These are phyloP conservation scores for Elaeis oleifera DNA, from an alignment of 202 grass and related monocot species.

Conservation along the genomic window DNA sequence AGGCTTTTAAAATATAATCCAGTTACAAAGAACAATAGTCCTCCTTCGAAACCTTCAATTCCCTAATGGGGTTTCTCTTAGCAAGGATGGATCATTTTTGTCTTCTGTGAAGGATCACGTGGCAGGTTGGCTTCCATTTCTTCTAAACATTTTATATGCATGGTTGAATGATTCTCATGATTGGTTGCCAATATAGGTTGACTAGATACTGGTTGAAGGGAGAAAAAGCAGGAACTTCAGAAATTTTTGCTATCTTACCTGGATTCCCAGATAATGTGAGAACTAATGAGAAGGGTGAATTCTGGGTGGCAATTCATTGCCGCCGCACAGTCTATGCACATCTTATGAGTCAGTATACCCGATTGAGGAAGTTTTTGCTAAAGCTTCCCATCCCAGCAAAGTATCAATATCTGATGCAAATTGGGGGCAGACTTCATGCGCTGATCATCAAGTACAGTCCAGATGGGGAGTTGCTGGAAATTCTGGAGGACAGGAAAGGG, in stretches of 20 bases:
- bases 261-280: slow-evolving; percentile 89
- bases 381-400: slow-evolving; percentile 71
- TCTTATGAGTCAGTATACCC: slow-evolving; percentile 29
- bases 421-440: slow-evolving; percentile 61
- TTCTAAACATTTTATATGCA: not conserved
- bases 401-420: slow-evolving; percentile 64
- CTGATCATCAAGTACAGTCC: slow-evolving; percentile 68
- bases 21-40: slow-evolving; percentile 69
- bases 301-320: slow-evolving; percentile 86
- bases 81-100: slow-evolving; percentile 77
- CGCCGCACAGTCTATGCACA: slow-evolving; percentile 41
- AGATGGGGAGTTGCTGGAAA: slow-evolving; percentile 47
- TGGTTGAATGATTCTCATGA: no score
- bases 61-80: slow-evolving; percentile 80
- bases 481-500: slow-evolving; percentile 72
- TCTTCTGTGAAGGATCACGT: slow-evolving; percentile 65
- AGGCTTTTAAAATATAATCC: slow-evolving; percentile 73
- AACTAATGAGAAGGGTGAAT: slow-evolving; percentile 78
- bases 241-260: slow-evolving; percentile 55
- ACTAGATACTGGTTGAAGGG: slow-evolving; percentile 87
- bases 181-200: slow-evolving; percentile 34
- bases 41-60: slow-evolving; percentile 74
- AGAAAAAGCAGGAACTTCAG: slow-evolving; percentile 63
- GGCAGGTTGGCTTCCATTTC: slow-evolving; percentile 39
- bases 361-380: slow-evolving; percentile 62